Evolutionary conservation across 1,139 yeast genomes (phyloP).

Genomic region (Yamadazyma blattariae): DNA sequence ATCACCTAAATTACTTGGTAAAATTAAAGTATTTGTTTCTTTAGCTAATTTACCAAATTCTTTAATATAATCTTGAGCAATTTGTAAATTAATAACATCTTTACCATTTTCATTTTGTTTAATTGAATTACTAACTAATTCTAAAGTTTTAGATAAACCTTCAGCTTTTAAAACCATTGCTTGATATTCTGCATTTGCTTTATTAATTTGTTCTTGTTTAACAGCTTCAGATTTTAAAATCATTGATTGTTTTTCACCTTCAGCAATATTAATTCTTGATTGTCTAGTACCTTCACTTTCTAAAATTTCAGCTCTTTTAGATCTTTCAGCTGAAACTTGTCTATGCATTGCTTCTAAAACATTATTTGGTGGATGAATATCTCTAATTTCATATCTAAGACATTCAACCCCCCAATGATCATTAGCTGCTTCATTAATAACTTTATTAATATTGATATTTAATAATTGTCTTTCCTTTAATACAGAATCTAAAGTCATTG

Average conservation of each 20-base stretch:
- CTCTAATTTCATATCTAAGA: constrained; percentile 82
- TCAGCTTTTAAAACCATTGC: constrained; percentile 65
- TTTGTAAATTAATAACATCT: constrained; percentile 74
- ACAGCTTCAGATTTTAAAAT: constrained; percentile 72
- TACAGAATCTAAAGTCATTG: constrained; percentile 73
- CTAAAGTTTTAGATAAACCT: constrained; percentile 75
- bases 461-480: constrained; percentile 71
- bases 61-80: constrained; percentile 81
- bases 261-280: constrained; percentile 76
- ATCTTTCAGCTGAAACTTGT: constrained; percentile 83
- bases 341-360: constrained; percentile 92
- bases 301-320: constrained; percentile 81
- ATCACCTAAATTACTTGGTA: constrained; percentile 76
- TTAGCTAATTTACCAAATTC: constrained; percentile 83
- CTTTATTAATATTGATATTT: constrained; percentile 71
- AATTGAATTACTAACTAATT: constrained; percentile 64
- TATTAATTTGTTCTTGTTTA: constrained; percentile 60
- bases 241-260: constrained; percentile 70
- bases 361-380: constrained; percentile 82
- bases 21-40: constrained; percentile 72
- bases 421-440: constrained; percentile 78
- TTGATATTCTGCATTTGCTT: constrained; percentile 69
- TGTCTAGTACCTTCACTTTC: constrained; percentile 85
- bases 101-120: constrained; percentile 65
- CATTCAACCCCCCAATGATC: constrained; percentile 85